These are phyloP conservation scores for Quercus cerris DNA, from an alignment of 306 rosid genomes.

Conservation along the genomic window DNA sequence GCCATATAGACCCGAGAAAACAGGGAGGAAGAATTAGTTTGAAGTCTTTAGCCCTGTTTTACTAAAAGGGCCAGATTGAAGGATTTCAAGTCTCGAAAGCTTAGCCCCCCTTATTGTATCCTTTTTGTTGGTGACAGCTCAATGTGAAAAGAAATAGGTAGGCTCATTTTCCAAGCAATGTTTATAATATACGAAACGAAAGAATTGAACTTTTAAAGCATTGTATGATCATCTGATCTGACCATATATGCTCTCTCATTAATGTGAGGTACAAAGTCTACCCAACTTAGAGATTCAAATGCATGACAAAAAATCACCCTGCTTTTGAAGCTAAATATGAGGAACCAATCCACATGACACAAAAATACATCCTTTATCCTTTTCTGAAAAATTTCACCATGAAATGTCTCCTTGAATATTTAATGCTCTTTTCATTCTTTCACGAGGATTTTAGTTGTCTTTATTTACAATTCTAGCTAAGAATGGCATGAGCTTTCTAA, in stretches of 20 bases:
- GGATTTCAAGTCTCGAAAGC: too few species aligned
- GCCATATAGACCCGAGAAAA: too few species aligned
- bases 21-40: too few species aligned
- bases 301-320: conserved; percentile 9
- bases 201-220: background rate
- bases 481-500: conserved; percentile 26
- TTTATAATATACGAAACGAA: background rate
- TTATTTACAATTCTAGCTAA: conserved; percentile 19
- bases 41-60: too few species aligned
- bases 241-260: conserved; percentile 23
- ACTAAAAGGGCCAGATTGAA: too few species aligned
- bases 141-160: background rate
- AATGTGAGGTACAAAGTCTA: conserved; percentile 30
- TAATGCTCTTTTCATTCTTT: conserved; percentile 28
- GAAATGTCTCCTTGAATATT: conserved; percentile 30
- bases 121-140: conserved; percentile 18
- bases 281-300: background rate
- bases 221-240: conserved; percentile 21
- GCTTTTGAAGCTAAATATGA: conserved; percentile 30
- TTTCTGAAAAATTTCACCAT: conserved; percentile 23
- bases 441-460: conserved; percentile 18
- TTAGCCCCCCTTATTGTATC: too few species aligned
- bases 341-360: conserved; percentile 45
- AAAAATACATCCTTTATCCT: conserved; percentile 23
- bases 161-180: conserved; percentile 21